Base-by-base conservation (phyloP, 2,329 filamentous ascomycete species). In the Penicillium frequentans region DNA sequence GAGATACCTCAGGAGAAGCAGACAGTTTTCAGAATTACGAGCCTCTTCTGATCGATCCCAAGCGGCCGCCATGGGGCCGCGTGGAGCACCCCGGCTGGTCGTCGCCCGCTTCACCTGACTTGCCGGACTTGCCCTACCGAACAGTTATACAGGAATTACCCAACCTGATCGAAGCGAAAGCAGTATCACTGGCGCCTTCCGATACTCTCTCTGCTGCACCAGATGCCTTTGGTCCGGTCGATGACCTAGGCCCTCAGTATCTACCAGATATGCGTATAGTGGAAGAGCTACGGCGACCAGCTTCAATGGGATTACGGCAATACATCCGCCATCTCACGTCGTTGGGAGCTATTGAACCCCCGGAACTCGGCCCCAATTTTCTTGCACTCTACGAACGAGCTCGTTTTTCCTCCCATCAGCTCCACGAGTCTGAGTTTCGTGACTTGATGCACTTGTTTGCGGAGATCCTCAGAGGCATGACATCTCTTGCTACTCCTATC, bases 71-170 rank as follows among this genome's bases (percentile, higher is more conserved):
- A 62, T 98, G 93, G 93, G 91, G 90, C 23, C 78, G 85, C n/a
- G 86, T 98, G 52, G 85, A 90, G 58, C 95, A 99, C 71, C 81
- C 86, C 16, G 95, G 93, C 51, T 98, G 95, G 93, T 89, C 89
- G 2, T 90, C 91, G 2, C 93, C 93, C 6, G 83, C 84, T 29
- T 89, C 86, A 1, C 79, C 84, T 9, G 90, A 95, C 68, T 77
- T 95, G 19, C 87, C 91, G 5, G 86, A 91, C 68, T 77, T 98
- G n/a, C 87, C 96, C 62, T 98, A 96, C 73, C 83, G 82, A 65
- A 86, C 86, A 2, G 91, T 99, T 24, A 81, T 97, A 19, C 82
- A 84, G 37, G 93, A 98, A 74, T 81, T 99, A 24, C 91, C 93
- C 1, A 89, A 96, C 69, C 82, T 98, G 27, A 90, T 98, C 61